Percentiles rank a stretch among this genome's conserved stretches.
phyloP scores from a whole-genome alignment of 192 early-diverging fungal genomes.

The Chytriomyces hyalinus region DNA sequence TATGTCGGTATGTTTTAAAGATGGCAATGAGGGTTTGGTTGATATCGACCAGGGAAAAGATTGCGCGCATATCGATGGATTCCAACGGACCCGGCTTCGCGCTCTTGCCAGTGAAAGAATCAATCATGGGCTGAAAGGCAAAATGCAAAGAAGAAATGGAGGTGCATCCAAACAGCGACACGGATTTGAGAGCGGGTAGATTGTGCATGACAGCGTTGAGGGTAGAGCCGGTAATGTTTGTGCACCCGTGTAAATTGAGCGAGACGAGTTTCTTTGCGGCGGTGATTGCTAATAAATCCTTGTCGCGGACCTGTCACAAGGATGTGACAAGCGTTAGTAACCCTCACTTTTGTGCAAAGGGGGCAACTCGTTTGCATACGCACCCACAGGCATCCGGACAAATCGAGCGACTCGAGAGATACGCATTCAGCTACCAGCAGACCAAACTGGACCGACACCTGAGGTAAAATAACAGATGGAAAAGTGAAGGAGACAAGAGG shows the following conservation, averaged over 20 bases:
- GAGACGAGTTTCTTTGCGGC: neutral
- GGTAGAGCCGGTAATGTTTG: constrained; percentile 13
- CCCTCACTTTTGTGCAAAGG: too few relatives aligned
- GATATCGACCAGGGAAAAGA: constrained; percentile 33
- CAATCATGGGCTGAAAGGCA: neutral
- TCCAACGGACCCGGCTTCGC: constrained; percentile 3
- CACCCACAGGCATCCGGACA: constrained; percentile 26
- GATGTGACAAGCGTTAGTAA: neutral
- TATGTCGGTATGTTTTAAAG: constrained; percentile 3
- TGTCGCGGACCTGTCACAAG: neutral
- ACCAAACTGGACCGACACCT: neutral
- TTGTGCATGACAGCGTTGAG: neutral
- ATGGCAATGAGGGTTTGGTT: constrained; percentile 17
- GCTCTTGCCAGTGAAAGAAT: neutral
- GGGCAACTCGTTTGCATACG: neutral
- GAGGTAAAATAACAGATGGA: neutral
- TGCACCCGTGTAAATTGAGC: constrained; percentile 13
- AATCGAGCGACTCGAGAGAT: neutral
- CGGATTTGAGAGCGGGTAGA: neutral
- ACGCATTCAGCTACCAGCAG: constrained; percentile 9
- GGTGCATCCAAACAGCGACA: constrained; percentile 12
- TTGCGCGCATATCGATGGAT: constrained; percentile 28
- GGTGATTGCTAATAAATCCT: constrained; percentile 1
- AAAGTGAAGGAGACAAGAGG: neutral
- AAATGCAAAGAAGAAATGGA: constrained; percentile 18